Conservation (phyloP, 1,284 basidiomycete genomes). For the Meripilus lineatus region DNA sequence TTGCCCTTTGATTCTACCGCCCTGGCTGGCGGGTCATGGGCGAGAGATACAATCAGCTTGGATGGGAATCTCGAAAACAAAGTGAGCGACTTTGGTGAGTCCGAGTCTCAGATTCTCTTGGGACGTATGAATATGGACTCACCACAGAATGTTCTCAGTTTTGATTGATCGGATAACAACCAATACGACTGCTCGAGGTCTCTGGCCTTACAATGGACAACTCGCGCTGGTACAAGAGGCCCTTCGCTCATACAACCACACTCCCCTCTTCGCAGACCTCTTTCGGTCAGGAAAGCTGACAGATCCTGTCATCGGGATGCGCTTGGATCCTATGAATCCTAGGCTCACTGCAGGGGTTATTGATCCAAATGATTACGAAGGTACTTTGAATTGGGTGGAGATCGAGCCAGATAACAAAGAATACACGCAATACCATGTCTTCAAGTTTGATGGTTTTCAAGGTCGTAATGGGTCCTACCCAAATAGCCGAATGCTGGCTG, state of each 20-base stretch:
- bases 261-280: not conserved
- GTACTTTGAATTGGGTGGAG: constrained; percentile 6
- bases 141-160: not conserved
- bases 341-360: constrained; percentile 2
- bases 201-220: constrained; percentile 2
- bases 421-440: constrained; percentile 1
- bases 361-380: constrained; percentile 5
- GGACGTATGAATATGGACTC: not conserved
- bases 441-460: constrained; percentile 6
- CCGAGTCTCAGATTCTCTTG: not conserved
- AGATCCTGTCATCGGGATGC: constrained; percentile 5
- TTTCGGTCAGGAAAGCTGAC: not conserved
- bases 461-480: constrained; percentile 7
- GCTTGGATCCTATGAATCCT: constrained; percentile 2
- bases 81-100: constrained; percentile 1
- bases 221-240: not conserved
- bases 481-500: not conserved
- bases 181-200: not conserved
- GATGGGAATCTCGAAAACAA: not conserved
- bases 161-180: not conserved
- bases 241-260: not conserved
- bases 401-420: not conserved
- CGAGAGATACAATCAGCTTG: constrained; percentile 4
- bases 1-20: not conserved
- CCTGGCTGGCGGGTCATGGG: constrained; percentile 3